phyloP scores from a whole-genome alignment of 2,329 filamentous ascomycete species.

The Ascomycota sp. region DNA sequence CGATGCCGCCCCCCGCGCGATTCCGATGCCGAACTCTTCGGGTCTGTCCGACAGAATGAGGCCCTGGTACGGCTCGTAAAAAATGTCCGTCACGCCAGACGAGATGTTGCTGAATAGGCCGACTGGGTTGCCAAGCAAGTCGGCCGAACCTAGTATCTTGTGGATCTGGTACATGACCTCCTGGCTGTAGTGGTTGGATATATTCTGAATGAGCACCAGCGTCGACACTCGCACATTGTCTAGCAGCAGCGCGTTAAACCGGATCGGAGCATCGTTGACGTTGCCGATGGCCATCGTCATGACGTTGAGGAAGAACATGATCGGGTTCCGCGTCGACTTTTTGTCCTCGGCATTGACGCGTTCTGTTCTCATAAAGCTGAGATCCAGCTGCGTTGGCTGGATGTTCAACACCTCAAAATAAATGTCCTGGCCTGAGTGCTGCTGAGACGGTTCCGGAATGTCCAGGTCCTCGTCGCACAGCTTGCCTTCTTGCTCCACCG shows the following conservation, averaged over 20 bases:
- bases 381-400: conserved; percentile 92
- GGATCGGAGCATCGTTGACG: conserved; percentile 90
- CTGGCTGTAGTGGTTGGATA: conserved; percentile 90
- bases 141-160: conserved; percentile 88
- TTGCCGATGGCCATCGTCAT: conserved; percentile 99
- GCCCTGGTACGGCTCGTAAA: conserved; percentile 97
- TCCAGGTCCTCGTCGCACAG: conserved; percentile 80
- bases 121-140: conserved; percentile 94
- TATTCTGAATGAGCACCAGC: conserved; percentile 61
- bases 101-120: conserved; percentile 96
- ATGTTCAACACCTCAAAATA: conserved; percentile 96
- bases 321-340: conserved; percentile 69
- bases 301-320: conserved; percentile 98
- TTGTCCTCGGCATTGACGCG: conserved; percentile 92
- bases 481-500: conserved; percentile 51
- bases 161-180: conserved; percentile 92
- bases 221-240: conserved; percentile 90
- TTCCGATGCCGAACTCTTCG: conserved; percentile 83
- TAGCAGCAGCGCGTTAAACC: conserved; percentile 80
- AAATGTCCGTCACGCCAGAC: conserved; percentile 91
- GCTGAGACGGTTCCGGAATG: conserved; percentile 75
- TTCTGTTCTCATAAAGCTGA: conserved; percentile 94
- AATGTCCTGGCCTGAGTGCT: conserved; percentile 75
- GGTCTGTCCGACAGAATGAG: conserved; percentile 90
- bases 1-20: conserved; percentile 88